Base-by-base conservation (phyloP, 257 asterid species). In the Plantago elongata region DNA sequence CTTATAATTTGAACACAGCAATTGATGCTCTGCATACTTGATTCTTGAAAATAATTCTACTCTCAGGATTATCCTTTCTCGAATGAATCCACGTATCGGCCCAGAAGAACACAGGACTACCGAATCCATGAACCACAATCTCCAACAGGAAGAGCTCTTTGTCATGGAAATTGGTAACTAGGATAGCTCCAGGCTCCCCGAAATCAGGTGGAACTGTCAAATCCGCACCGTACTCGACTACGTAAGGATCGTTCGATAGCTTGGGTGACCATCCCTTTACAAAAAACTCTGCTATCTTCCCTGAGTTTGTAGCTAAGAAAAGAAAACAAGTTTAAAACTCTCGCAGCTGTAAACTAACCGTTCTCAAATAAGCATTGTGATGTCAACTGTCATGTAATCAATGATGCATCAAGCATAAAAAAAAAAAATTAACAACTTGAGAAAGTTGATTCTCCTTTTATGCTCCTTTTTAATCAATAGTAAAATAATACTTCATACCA, bases 1-100 rank as follows among this genome's bases (percentile, higher is more conserved):
- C 40, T 34, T 34, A 34, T 4, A 34, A 5, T 34, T 34, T 34
- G 40, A 5, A 34, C 5, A 1, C 40, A 34, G 40, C 40, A 34
- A 34, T 34, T 34, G 40, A 34, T 34, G 40, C 9, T 29, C 9
- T 29, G 18, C 73, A 54, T 50, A 78, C 96, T 85, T 88, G 90
- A 71, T 85, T 88, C 78, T 60, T 83, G 85, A 90, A 90, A 72
- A 88, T 73, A 16, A 88, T 84, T 76, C 98, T 84, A 55, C 94
- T 82, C 49, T 82, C 72, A 11, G 91, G 92, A 60, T 84, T 81
- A 52, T 82, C 88, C 66, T 81, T 90, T 55, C 75, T 80, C 5
- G 98, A 74, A 70, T 88, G 95, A 65, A 90, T 90, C 96, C 98
- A 90, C n/a, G 98, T 82, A 60, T 83, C 76, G 0, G 94, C 95